Evolutionary conservation across 179 eudicot genomes (phyloP).

Genomic region (Beta macrorhiza): DNA sequence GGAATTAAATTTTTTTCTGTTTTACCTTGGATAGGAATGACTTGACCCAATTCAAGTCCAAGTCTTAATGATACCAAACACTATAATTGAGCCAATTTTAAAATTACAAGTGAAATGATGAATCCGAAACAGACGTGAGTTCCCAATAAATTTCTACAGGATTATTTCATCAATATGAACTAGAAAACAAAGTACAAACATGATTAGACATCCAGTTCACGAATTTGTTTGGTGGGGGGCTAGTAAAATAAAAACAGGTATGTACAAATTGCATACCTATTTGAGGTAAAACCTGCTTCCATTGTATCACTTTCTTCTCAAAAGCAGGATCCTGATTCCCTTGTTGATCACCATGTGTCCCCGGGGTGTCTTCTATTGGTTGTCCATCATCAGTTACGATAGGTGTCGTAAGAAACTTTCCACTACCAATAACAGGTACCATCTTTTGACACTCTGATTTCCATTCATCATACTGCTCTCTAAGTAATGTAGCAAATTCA

Average conservation of each 20-base stretch:
- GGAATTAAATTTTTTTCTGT: too few species aligned
- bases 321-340: constrained; percentile 29
- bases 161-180: background rate
- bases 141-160: too few species aligned
- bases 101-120: too few species aligned
- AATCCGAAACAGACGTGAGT: too few species aligned
- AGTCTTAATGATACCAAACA: too few species aligned
- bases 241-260: background rate
- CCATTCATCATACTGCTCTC: constrained; percentile 47
- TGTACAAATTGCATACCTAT: constrained; percentile 35
- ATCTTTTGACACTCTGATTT: constrained; percentile 51
- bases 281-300: constrained; percentile 53
- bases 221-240: background rate
- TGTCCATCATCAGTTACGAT: constrained; percentile 47
- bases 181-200: background rate
- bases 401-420: constrained; percentile 42
- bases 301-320: constrained; percentile 42
- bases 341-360: constrained; percentile 18
- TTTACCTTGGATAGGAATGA: too few species aligned
- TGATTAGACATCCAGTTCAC: background rate
- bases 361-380: constrained; percentile 31
- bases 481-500: constrained; percentile 25
- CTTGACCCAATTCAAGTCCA: too few species aligned
- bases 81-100: too few species aligned
- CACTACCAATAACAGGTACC: constrained; percentile 49